Evolutionary conservation across 495 filamentous ascomycete genomes (phyloP).

Genomic region (Ascobolus immersus): DNA sequence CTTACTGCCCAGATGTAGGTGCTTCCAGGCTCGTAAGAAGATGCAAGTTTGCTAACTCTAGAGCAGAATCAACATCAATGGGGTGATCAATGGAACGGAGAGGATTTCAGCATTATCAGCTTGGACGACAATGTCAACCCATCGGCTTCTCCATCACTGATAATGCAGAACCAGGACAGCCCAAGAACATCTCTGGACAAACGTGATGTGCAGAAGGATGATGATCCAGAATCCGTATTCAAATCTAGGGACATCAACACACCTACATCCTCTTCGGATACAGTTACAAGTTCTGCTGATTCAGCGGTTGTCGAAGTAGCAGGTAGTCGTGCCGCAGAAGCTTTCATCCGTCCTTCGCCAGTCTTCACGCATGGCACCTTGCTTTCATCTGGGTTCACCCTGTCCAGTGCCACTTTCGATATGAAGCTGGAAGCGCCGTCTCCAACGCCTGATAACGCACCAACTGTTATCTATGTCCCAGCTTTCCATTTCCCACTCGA

Average conservation of each 20-base stretch:
- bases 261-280: constrained; percentile 17
- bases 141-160: constrained; percentile 17
- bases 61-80: constrained; percentile 57
- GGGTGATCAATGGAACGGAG: constrained; percentile 93
- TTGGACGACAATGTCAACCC: constrained; percentile 49
- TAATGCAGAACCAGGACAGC: too few relatives aligned
- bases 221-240: too few relatives aligned
- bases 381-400: constrained; percentile 46
- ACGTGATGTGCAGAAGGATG: too few relatives aligned
- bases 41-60: neutral
- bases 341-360: constrained; percentile 67
- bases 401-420: constrained; percentile 46
- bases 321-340: constrained; percentile 74
- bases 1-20: constrained; percentile 48
- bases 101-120: constrained; percentile 80
- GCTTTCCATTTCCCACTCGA: constrained; percentile 78
- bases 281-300: constrained; percentile 15
- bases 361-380: constrained; percentile 47
- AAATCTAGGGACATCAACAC: too few relatives aligned
- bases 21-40: neutral
- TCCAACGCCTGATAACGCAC: constrained; percentile 28
- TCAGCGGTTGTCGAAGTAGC: constrained; percentile 20
- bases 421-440: constrained; percentile 32
- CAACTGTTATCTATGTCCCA: constrained; percentile 69
- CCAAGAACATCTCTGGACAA: too few relatives aligned